phyloP scores from a whole-genome alignment of 1,139 yeast species.

The Blastobotrys apis region DNA sequence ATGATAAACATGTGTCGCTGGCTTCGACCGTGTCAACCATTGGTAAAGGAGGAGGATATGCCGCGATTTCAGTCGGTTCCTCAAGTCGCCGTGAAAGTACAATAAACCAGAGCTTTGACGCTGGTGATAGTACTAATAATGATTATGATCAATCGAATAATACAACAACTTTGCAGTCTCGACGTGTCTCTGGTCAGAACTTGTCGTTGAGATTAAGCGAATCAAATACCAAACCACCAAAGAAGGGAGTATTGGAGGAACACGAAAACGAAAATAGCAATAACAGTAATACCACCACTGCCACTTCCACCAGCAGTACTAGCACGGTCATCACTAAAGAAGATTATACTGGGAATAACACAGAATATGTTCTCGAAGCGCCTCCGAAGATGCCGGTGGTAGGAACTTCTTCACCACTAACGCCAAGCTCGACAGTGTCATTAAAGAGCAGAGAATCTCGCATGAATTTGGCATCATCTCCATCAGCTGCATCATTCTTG shows the following conservation, averaged over 20 bases:
- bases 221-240: conserved; percentile 1
- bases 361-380: conserved; percentile 12
- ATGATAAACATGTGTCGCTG: conserved; percentile 24
- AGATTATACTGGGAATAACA: neutral
- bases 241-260: neutral
- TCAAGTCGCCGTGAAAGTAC: conserved; percentile 2
- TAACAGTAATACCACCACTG: too few relatives aligned
- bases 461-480: conserved; percentile 13
- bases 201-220: neutral
- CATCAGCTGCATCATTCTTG: conserved; percentile 19
- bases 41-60: conserved; percentile 11
- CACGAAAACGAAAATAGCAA: too few relatives aligned
- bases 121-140: neutral
- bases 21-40: conserved; percentile 27
- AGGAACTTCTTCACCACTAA: conserved; percentile 4
- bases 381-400: conserved; percentile 16
- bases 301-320: too few relatives aligned
- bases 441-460: conserved; percentile 10
- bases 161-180: neutral
- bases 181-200: conserved; percentile 2
- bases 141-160: neutral
- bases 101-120: neutral
- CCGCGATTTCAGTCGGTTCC: conserved; percentile 6
- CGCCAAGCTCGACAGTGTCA: conserved; percentile 14
- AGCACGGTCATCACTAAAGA: too few relatives aligned